phyloP scores from a whole-genome alignment of 148 eudicot species.

The Fagopyrum esculentum region DNA sequence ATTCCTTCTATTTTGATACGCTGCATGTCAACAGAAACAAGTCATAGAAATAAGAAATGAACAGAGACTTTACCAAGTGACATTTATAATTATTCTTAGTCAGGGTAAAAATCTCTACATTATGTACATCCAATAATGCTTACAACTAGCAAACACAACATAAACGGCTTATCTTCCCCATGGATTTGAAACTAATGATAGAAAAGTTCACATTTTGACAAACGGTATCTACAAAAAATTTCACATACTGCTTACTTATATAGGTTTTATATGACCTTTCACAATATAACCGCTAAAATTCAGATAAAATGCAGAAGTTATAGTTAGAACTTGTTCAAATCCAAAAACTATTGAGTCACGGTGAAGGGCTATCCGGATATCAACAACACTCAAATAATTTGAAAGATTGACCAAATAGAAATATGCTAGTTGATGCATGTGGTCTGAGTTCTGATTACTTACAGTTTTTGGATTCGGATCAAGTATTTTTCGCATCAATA shows the following conservation, averaged over 20 bases:
- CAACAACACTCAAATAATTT: not conserved
- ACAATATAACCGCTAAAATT: not conserved
- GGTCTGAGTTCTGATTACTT: constrained; percentile 23
- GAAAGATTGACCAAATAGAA: not conserved
- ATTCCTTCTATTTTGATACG: constrained; percentile 79
- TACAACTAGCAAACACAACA: not conserved
- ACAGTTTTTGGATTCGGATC: constrained; percentile 94
- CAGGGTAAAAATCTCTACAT: not conserved
- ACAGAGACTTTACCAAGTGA: not conserved
- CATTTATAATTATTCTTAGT: not conserved
- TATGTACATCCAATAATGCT: not conserved
- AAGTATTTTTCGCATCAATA: constrained; percentile 70
- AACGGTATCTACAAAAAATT: not conserved
- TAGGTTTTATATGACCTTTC: not conserved
- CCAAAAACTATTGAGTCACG: not conserved
- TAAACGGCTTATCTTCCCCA: not conserved
- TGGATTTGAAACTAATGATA: not conserved
- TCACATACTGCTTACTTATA: constrained; percentile 1
- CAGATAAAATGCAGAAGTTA: not conserved
- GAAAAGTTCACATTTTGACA: not conserved
- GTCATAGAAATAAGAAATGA: constrained; percentile 11
- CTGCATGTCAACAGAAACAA: constrained; percentile 35
- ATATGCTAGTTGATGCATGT: not conserved
- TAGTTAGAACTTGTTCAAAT: not conserved
- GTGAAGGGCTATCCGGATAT: not conserved